These are phyloP conservation scores for Aphanomyces cochlioides DNA, from an alignment of 352 stramenopile species.

Conservation along the genomic window DNA sequence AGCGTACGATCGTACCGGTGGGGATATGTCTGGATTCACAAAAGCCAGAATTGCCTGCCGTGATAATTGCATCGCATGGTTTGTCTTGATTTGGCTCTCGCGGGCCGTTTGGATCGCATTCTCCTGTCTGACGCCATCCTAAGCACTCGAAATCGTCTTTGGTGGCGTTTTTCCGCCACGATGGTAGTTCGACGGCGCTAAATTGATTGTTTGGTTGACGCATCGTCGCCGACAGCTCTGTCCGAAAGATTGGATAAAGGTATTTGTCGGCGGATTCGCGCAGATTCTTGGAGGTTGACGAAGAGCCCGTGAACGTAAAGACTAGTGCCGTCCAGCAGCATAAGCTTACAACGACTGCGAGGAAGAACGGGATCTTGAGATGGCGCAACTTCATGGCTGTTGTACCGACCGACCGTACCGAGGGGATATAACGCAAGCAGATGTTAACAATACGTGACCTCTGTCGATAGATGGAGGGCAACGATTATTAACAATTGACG, in stretches of 20 bases:
- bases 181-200: not conserved
- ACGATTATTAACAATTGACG: too few relatives aligned
- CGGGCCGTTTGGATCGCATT: conserved; percentile 21
- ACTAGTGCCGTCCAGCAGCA: conserved; percentile 26
- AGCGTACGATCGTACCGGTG: conserved; percentile 11
- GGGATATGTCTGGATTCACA: conserved; percentile 22
- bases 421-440: too few relatives aligned
- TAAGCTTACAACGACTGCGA: conserved; percentile 23
- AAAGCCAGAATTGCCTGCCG: conserved; percentile 28
- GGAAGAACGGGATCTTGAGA: conserved; percentile 28
- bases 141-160: conserved; percentile 27
- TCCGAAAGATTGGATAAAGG: not conserved
- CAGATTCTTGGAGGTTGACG: not conserved
- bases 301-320: conserved; percentile 23
- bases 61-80: conserved; percentile 25
- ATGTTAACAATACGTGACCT: too few relatives aligned
- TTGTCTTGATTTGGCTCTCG: conserved; percentile 26
- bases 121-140: conserved; percentile 28
- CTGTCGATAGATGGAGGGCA: too few relatives aligned
- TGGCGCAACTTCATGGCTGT: conserved; percentile 23
- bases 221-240: conserved; percentile 18
- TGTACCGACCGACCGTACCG: too few relatives aligned
- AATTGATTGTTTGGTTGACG: conserved; percentile 23
- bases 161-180: conserved; percentile 17
- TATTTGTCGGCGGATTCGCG: not conserved